Conservation (phyloP, 306 rosid genomes). For the Leucaena leucocephala region DNA sequence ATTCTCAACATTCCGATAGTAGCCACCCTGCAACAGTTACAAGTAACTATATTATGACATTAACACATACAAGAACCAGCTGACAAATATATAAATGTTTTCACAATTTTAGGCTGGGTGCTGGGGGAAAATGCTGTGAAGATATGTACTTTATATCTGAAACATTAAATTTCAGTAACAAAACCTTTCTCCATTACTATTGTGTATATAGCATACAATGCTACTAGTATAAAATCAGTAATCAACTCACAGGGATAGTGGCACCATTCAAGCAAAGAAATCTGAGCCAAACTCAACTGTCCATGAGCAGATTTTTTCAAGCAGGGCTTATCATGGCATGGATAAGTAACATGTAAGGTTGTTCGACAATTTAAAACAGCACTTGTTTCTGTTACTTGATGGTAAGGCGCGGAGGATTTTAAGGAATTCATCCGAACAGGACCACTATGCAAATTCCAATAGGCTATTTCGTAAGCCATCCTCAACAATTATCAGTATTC, state of each 20-base stretch:
- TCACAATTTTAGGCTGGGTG: background rate
- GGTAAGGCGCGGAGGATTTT: conserved; percentile 20
- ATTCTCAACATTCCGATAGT: conserved; percentile 64
- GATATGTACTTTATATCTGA: conserved; percentile 18
- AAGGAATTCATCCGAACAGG: conserved; percentile 9
- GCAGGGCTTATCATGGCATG: conserved; percentile 15
- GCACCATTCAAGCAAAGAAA: conserved; percentile 25
- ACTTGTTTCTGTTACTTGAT: conserved; percentile 11
- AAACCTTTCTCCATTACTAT: conserved; percentile 1
- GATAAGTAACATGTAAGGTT: background rate
- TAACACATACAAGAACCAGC: conserved; percentile 28
- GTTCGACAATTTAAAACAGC: conserved; percentile 16
- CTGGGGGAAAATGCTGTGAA: background rate
- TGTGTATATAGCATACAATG: background rate
- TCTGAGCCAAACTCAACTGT: background rate
- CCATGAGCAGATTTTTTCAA: conserved; percentile 13
- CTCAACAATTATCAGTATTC: conserved; percentile 26
- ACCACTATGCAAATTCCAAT: background rate
- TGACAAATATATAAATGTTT: background rate
- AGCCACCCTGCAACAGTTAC: conserved; percentile 64
- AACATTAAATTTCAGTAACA: conserved; percentile 22
- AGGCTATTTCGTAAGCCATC: conserved; percentile 25
- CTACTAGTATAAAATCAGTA: background rate
- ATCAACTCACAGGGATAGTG: conserved; percentile 16
- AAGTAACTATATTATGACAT: conserved; percentile 8